Conservation (phyloP, 2,329 filamentous ascomycete genomes). For the Xylaria sp. region DNA sequence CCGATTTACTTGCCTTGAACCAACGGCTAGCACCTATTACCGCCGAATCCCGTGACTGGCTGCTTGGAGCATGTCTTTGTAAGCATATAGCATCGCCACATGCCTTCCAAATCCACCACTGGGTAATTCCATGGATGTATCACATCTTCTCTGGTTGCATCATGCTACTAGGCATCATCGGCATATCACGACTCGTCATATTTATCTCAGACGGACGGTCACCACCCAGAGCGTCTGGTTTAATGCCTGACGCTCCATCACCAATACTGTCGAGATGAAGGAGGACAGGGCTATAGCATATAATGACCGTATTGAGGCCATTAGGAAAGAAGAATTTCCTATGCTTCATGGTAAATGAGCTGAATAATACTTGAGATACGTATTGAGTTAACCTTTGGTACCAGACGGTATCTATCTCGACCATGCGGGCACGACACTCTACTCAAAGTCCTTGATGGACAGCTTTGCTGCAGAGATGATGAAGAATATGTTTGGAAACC, state of each 20-base stretch:
- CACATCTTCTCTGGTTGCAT: slow-evolving; percentile 17
- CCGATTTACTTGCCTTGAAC: not conserved
- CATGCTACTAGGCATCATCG: slow-evolving; percentile 29
- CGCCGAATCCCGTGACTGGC: slow-evolving; percentile 23
- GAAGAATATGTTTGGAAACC: slow-evolving; percentile 84
- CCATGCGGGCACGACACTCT: slow-evolving; percentile 92
- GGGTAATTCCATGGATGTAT: not conserved
- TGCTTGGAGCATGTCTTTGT: not conserved
- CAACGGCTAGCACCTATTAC: not conserved
- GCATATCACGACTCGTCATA: slow-evolving; percentile 14
- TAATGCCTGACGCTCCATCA: slow-evolving; percentile 33
- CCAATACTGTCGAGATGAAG: slow-evolving; percentile 46
- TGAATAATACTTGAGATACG: not conserved
- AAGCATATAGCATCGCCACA: slow-evolving; percentile 34
- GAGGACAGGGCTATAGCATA: slow-evolving; percentile 55
- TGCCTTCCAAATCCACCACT: not conserved
- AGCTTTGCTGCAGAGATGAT: slow-evolving; percentile 82
- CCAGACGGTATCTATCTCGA: slow-evolving; percentile 86
- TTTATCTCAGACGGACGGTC: slow-evolving; percentile 14
- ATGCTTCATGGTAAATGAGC: slow-evolving; percentile 67
- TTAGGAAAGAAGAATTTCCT: slow-evolving; percentile 72
- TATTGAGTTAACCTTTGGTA: slow-evolving; percentile 20
- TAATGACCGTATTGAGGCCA: slow-evolving; percentile 66
- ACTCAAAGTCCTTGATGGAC: slow-evolving; percentile 82
- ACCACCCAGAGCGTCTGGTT: slow-evolving; percentile 27